A percentile compares a stretch with the other conserved stretches of the same genome.
phyloP scores from a whole-genome alignment of 2,329 filamentous ascomycete species.

The Reticulascus tulasneorum region DNA sequence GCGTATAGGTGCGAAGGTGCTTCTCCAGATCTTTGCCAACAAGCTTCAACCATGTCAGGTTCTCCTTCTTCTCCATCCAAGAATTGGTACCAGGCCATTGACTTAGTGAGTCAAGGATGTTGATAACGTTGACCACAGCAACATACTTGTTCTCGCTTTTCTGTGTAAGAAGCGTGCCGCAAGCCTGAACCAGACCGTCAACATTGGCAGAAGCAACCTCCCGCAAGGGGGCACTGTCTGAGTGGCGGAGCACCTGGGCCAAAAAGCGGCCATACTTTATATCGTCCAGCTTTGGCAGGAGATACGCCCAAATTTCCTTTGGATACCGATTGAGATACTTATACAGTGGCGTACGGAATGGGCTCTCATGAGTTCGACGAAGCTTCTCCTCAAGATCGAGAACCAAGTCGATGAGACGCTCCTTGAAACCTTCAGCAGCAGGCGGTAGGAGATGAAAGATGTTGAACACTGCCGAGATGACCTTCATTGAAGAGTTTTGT shows the following conservation, averaged over 20 bases:
- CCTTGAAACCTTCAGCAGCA: constrained; percentile 87
- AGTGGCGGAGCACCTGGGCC: constrained; percentile 76
- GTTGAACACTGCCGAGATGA: constrained; percentile 90
- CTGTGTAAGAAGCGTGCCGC: constrained; percentile 58
- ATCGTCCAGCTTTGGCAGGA: constrained; percentile 76
- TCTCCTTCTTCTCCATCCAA: constrained; percentile 69
- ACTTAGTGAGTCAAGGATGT: constrained; percentile 76
- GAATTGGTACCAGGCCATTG: constrained; percentile 58
- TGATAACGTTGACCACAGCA: constrained; percentile 81
- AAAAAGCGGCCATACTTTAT: constrained; percentile 87
- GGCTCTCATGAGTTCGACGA: constrained; percentile 82
- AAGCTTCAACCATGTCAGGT: constrained; percentile 55
- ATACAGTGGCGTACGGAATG: constrained; percentile 85
- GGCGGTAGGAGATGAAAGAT: constrained; percentile 95
- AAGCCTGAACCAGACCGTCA: constrained; percentile 65
- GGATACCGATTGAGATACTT: constrained; percentile 93
- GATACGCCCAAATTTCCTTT: constrained; percentile 77
- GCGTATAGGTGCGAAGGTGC: constrained; percentile 64
- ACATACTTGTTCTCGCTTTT: constrained; percentile 65
- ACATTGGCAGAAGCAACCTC: constrained; percentile 71
- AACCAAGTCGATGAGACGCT: constrained; percentile 84
- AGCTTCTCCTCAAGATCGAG: constrained; percentile 82
- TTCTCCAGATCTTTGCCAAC: constrained; percentile 76
- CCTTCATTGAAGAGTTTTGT: constrained; percentile 87
- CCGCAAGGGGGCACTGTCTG: constrained; percentile 70